Evolutionary conservation across 108 stramenopile species (phyloP).

Genomic region (Discostella stelligeroides): DNA sequence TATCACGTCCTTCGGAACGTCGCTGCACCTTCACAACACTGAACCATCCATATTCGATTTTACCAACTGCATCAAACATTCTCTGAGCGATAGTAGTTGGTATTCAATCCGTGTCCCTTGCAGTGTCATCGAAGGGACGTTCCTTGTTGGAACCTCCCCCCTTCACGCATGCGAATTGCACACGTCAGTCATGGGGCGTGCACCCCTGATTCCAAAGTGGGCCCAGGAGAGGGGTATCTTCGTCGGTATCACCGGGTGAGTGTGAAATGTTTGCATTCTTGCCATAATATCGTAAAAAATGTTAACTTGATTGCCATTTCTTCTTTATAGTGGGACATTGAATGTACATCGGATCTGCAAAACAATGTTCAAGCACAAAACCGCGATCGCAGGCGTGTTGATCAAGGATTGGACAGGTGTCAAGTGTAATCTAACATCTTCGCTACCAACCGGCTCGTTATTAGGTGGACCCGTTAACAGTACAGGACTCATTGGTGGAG

Average conservation of each 20-base stretch:
- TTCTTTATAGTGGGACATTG: conserved; percentile 33
- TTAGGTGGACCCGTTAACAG: too few species aligned
- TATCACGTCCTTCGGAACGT: conserved; percentile 34
- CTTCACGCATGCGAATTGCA: conserved; percentile 42
- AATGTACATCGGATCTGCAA: conserved; percentile 15
- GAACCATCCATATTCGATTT: conserved; percentile 51
- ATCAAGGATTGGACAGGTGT: conserved; percentile 60
- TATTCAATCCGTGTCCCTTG: conserved; percentile 31
- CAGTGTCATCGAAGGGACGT: conserved; percentile 21
- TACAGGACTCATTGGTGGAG: not conserved
- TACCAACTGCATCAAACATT: not conserved
- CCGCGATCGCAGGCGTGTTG: conserved; percentile 48
- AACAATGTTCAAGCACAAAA: conserved; percentile 11
- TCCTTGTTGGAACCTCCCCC: conserved; percentile 19
- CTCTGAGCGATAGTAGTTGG: conserved; percentile 25
- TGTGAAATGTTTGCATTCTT: too few species aligned
- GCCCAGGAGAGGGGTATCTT: conserved; percentile 53
- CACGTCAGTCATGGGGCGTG: conserved; percentile 40
- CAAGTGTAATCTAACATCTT: conserved; percentile 4
- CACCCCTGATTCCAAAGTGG: conserved; percentile 49
- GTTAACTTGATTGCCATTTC: too few species aligned
- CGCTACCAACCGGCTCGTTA: not conserved
- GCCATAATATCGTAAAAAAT: too few species aligned
- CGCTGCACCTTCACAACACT: conserved; percentile 38
- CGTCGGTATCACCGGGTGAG: conserved; percentile 37